A percentile compares a stretch with the other conserved stretches of the same genome.
Evolutionary conservation across 1,139 yeast species (phyloP).

Genomic region (Suhomyces yuchorum): DNA sequence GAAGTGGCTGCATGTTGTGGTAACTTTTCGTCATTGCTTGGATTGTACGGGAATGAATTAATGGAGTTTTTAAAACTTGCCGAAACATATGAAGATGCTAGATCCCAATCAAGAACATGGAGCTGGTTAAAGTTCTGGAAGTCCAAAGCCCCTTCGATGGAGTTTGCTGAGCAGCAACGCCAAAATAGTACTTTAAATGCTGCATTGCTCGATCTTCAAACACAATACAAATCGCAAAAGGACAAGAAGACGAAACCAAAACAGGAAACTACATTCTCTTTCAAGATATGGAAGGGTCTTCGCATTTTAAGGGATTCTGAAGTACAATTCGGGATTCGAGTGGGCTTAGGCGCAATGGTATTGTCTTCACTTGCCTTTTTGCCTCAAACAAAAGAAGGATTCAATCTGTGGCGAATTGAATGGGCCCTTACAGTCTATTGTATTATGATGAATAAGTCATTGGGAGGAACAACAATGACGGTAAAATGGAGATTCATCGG

Average conservation of each 20-base stretch:
- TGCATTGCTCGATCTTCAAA: constrained; percentile 39
- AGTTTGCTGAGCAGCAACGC: constrained; percentile 7
- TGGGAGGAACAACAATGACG: constrained; percentile 86
- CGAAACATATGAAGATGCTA: constrained; percentile 43
- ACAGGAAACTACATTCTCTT: constrained; percentile 15
- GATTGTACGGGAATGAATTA: constrained; percentile 64
- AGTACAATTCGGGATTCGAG: constrained; percentile 77
- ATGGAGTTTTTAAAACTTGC: constrained; percentile 49
- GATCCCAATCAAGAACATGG: constrained; percentile 40
- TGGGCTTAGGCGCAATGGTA: constrained; percentile 73
- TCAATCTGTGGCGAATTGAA: constrained; percentile 74
- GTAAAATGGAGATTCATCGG: constrained; percentile 77
- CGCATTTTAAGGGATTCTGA: constrained; percentile 56
- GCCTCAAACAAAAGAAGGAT: constrained; percentile 53
- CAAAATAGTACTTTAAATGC: constrained; percentile 32
- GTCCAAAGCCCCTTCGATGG: not conserved
- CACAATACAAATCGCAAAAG: constrained; percentile 26
- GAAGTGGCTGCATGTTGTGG: constrained; percentile 87
- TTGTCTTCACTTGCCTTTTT: constrained; percentile 70
- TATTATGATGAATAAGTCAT: constrained; percentile 80
- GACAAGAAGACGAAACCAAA: constrained; percentile 1
- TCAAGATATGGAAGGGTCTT: constrained; percentile 34
- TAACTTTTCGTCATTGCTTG: constrained; percentile 67
- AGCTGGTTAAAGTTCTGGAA: constrained; percentile 57
- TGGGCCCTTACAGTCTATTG: constrained; percentile 84